Evolutionary conservation across 495 filamentous ascomycete species (phyloP).

Genomic region (Penicillium cosmopolitanum): DNA sequence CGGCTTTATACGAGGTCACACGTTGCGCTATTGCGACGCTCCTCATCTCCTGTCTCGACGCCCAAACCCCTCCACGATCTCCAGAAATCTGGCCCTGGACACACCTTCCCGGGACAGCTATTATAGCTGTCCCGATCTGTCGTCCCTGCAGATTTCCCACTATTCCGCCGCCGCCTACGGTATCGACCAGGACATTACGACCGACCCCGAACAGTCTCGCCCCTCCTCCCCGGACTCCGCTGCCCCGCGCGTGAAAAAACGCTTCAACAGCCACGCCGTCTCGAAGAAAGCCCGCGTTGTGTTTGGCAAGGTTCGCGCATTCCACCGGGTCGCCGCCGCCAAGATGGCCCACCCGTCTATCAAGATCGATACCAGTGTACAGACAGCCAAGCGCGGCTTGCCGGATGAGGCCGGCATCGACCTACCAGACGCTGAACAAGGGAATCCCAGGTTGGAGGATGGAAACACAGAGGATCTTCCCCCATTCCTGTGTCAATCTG

Average conservation of each 20-base stretch:
- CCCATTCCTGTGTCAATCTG: slow-evolving; percentile 47
- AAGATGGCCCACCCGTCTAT: slow-evolving; percentile 53
- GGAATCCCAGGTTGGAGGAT: slow-evolving; percentile 37
- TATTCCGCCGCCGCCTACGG: slow-evolving; percentile 32
- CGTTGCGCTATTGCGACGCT: slow-evolving; percentile 29
- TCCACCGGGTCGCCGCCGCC: slow-evolving; percentile 48
- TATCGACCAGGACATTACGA: slow-evolving; percentile 34
- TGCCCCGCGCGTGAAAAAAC: slow-evolving; percentile 40
- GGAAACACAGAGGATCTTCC: slow-evolving; percentile 44
- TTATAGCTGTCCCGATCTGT: slow-evolving; percentile 57
- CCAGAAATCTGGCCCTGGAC: slow-evolving; percentile 52
- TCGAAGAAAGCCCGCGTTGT: slow-evolving; percentile 52
- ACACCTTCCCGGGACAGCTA: slow-evolving; percentile 51
- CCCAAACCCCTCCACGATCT: slow-evolving; percentile 30
- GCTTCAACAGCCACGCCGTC: slow-evolving; percentile 38
- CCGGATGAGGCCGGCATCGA: slow-evolving; percentile 41
- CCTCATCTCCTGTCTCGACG: slow-evolving; percentile 24
- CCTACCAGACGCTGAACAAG: slow-evolving; percentile 35
- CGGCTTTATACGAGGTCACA: slow-evolving; percentile 29
- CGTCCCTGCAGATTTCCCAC: slow-evolving; percentile 47
- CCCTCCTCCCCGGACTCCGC: slow-evolving; percentile 39
- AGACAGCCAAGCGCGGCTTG: slow-evolving; percentile 45
- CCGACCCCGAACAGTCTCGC: slow-evolving; percentile 38
- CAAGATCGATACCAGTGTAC: slow-evolving; percentile 51
- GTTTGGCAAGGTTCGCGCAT: slow-evolving; percentile 51